A percentile compares a stretch with the other conserved stretches of the same genome.
Evolutionary conservation across 768 basidiomycete species (phyloP).

Genomic region (Lactarius sp.): DNA sequence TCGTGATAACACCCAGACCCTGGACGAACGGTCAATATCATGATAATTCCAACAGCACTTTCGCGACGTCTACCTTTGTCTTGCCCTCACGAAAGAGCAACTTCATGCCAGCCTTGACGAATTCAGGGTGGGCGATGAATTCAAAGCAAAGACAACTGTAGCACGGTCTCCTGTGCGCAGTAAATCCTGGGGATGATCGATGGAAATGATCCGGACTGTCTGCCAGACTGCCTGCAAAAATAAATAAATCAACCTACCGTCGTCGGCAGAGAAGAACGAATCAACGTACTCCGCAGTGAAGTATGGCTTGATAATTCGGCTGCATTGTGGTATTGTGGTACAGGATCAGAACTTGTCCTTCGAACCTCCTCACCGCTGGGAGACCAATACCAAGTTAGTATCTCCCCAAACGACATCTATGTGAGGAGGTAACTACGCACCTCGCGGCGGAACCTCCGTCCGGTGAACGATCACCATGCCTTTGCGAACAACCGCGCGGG

Average conservation of each 20-base stretch:
- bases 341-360: conserved; percentile 89
- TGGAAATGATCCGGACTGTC: conserved; percentile 84
- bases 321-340: conserved; percentile 95
- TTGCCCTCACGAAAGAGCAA: conserved; percentile 92
- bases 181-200: conserved; percentile 86
- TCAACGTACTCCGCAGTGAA: conserved; percentile 76
- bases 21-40: conserved; percentile 29
- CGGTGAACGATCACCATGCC: conserved; percentile 91
- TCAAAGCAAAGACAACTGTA: conserved; percentile 92
- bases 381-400: not conserved
- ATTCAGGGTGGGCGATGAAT: conserved; percentile 90
- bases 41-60: not conserved
- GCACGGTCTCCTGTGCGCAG: conserved; percentile 94
- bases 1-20: conserved; percentile 77
- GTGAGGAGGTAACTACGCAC: conserved; percentile 35
- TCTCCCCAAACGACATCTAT: not conserved
- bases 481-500: conserved; percentile 77
- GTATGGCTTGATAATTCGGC: conserved; percentile 92
- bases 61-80: conserved; percentile 66
- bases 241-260: conserved; percentile 15
- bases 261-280: not conserved
- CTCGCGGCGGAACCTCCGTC: conserved; percentile 71
- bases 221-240: conserved; percentile 76
- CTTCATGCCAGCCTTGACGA: conserved; percentile 90
- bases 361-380: conserved; percentile 75